These are phyloP conservation scores for Mycocentrospora acerina DNA, from an alignment of 2,329 filamentous ascomycete species.

Conservation along the genomic window DNA sequence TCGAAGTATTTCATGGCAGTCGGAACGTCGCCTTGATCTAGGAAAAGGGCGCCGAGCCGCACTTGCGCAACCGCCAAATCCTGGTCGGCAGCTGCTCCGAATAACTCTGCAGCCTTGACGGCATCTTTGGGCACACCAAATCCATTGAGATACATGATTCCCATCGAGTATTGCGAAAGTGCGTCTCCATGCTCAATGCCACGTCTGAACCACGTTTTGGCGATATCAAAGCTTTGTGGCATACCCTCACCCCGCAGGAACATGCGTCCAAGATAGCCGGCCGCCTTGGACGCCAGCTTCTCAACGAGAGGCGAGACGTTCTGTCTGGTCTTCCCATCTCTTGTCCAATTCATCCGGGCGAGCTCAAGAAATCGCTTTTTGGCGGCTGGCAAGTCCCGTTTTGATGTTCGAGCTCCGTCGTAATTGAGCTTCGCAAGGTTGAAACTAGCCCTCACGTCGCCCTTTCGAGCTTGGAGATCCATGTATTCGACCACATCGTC, in stretches of 20 bases:
- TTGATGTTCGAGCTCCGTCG: slow-evolving; percentile 76
- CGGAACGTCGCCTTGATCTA: slow-evolving; percentile 83
- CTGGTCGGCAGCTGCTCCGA: slow-evolving; percentile 78
- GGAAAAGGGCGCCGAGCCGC: slow-evolving; percentile 77
- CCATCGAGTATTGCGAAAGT: slow-evolving; percentile 81
- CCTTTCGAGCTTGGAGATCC: slow-evolving; percentile 85
- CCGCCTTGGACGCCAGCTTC: slow-evolving; percentile 77
- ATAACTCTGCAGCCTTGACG: slow-evolving; percentile 70
- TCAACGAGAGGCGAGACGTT: slow-evolving; percentile 71
- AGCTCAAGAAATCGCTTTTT: slow-evolving; percentile 80
- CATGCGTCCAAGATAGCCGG: slow-evolving; percentile 86
- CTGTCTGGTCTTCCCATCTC: slow-evolving; percentile 72
- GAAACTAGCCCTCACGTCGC: slow-evolving; percentile 83
- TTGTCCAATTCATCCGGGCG: slow-evolving; percentile 77
- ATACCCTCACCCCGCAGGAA: slow-evolving; percentile 85
- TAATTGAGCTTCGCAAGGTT: slow-evolving; percentile 85
- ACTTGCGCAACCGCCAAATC: slow-evolving; percentile 80
- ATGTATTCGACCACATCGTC: slow-evolving; percentile 95
- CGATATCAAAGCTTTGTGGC: slow-evolving; percentile 73
- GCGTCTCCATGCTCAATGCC: slow-evolving; percentile 75
- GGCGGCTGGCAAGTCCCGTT: slow-evolving; percentile 71
- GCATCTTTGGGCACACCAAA: slow-evolving; percentile 71
- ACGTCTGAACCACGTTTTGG: slow-evolving; percentile 79
- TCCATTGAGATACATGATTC: slow-evolving; percentile 79
- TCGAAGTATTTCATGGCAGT: slow-evolving; percentile 86